Evolutionary conservation across 257 asterid genomes (phyloP), one percentile per base, ranked within the genome.

Genomic region (Jacaranda mimosifolia): DNA sequence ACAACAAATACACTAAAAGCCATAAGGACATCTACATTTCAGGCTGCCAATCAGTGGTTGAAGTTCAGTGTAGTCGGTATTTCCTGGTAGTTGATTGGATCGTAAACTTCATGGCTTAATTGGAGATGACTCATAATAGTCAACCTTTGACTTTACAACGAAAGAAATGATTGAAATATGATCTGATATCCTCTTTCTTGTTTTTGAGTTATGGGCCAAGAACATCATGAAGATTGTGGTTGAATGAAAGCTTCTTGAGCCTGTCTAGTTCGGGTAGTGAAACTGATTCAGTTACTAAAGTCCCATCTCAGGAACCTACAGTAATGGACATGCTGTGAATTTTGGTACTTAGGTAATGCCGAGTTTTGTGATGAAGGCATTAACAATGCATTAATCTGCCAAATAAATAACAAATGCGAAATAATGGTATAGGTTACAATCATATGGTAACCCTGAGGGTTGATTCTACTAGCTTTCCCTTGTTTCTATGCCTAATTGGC

Each of bases 261-360:
- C 53, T 62, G 35, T 57, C 53, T 26, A 53, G 68, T 78, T 68
- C 63, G 26, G 49, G 39, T 17, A 63, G 43, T 73, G 71, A 42
- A 67, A 13, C 58, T 43, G 26, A 42, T 48, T 7, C 26, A 36
- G 17, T 38, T 38, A 48, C 66, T 35, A 35, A 70, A 8, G 9
- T 72, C 64, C 15, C 35, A 72, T 39, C 5, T 66, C 56, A 73
- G 26, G 39, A 48, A 43, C n/a, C 39, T 62, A 38, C 2, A 0
- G 32, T 56, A 13, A 48, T 48, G 62, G 52, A 46, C 64, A 56
- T 65, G 55, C 13, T 36, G 11, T 55, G 36, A 26, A 14, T 26
- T 32, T 56, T 19, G 56, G 9, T 68, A 35, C 72, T 46, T 66
- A 14, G 73, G 63, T 35, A 8, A 58, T 73, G 74, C 17, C 19